Evolutionary conservation across 176 grass and related monocot species (phyloP), one percentile per base, ranked within the genome.

Genomic region (Echinochloa phyllopogon): DNA sequence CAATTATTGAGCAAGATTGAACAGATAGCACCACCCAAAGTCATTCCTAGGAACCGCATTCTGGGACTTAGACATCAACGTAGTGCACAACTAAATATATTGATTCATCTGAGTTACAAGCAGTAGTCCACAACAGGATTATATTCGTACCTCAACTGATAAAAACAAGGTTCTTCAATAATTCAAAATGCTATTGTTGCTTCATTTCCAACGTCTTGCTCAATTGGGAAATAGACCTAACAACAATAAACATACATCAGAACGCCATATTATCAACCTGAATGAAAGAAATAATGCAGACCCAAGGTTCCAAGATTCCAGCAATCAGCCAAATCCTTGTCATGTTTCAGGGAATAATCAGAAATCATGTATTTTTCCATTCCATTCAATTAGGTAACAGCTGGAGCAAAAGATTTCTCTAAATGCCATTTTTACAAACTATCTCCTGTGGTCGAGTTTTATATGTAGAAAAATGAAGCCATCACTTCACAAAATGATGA

Each of bases 221-320:
- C 91, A 37, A 98, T 79, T 92, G 94, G 93, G 84, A 90, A 98
- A 92, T 95, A 98, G 71, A 98, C 75, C 96, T 98, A 60, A 49
- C 69, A 87, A 88, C 55, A 76, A 84, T 55, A 53, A 69, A 44
- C 59, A 55, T 68, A 11, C 56, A 75, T 85, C 18, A 86, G 71
- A 79, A 80, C 38, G 21, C 62, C 61, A 67, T 47, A 58, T 64
- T 45, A 48, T 60, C 74, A 80, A 37, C 21, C n/a, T 49, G 52
- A 78, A 68, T 29, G 8, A 82, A 41, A 74, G 6, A 77, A 84
- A 80, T 23, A 82, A 74, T 76, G 63, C 11, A 40, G 33, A 51
- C 48, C 36, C 75, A 74, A 74, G 50, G 50, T 80, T 52, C 47
- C 48, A 88, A 44, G 29, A n/a, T 70, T 70, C 55, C 20, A 72